Evolutionary conservation across 2,329 filamentous ascomycete genomes (phyloP), one percentile per base, ranked within the genome.

Genomic region (Ascochyta pisi): DNA sequence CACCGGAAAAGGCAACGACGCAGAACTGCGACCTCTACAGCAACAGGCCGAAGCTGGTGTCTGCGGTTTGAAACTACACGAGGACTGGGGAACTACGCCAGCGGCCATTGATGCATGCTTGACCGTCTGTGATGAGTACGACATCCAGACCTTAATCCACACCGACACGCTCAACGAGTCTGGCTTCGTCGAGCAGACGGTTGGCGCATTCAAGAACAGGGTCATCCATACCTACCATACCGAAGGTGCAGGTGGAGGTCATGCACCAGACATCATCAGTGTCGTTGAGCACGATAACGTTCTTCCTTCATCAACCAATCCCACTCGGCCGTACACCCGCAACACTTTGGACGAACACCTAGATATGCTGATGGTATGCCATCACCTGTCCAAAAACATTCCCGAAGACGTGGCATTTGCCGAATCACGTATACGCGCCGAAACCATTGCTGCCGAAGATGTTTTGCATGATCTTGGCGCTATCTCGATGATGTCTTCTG

Each of bases 341-440:
- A 97, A 98, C 79, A 98, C 94, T 0, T 84, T 98, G 0, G 94
- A 97, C 71, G 94, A 98, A 77, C 94, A 98, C 77, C 85, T 97
- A 13, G 94, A 98, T 79, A 98, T 98, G 94, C 81, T 97, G 42
- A 97, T 97, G 94, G 92, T 96, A 34, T 98, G 94, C 81, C 94
- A 98, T 76, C 94, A 98, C 71, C 81, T 98, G 9, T 92, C 88
- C 48, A 91, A 91, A 76, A 88, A 96, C 76, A 97, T 97, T 57
- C 91, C 93, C 54, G 94, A 98, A 78, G 94, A 98, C 73, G 89
- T 98, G 13, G 92, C 93, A 1, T 98, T 98, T 70, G 94, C 94
- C 43, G 94, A 98, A 79, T 92, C 88, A 33, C 91, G 94, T 35
- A 98, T 98, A 76, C 90, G 94, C 55, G 91, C 92, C 62, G 93